Percentiles rank a stretch among this genome's conserved stretches.
Conservation (phyloP, 331 rosid genomes). For the Stylosanthes scabra region DNA sequence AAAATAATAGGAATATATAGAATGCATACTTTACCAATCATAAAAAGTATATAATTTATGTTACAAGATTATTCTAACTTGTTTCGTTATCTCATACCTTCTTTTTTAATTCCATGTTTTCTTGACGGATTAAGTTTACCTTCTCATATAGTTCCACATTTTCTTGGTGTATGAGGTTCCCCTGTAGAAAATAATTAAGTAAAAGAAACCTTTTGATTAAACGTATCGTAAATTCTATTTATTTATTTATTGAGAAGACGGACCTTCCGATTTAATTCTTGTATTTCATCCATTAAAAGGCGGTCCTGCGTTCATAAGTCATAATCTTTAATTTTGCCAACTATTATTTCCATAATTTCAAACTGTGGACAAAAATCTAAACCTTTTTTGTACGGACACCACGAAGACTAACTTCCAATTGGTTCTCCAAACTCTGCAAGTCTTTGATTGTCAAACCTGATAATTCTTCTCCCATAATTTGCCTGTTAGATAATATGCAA, state of each 20-base stretch:
- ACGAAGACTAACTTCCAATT: conserved; percentile 78
- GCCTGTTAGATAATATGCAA: conserved; percentile 51
- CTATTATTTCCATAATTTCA: conserved; percentile 21
- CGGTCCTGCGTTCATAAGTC: conserved; percentile 67
- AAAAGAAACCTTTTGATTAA: conserved; percentile 9
- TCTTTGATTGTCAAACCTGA: conserved; percentile 78
- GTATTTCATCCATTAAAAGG: conserved; percentile 81
- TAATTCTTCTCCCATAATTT: conserved; percentile 94
- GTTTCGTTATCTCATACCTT: conserved; percentile 52
- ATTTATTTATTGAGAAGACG: too few species aligned
- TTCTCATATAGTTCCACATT: conserved; percentile 71
- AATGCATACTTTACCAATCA: too few species aligned
- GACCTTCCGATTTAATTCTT: conserved; percentile 88
- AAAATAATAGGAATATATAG: too few species aligned
- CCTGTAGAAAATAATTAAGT: conserved; percentile 59
- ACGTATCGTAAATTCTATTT: too few species aligned
- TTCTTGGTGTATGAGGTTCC: conserved; percentile 77
- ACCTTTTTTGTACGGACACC: conserved; percentile 93
- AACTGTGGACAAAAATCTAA: conserved; percentile 4
- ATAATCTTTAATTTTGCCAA: conserved; percentile 25
- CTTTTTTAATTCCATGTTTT: conserved; percentile 64
- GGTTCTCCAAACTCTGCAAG: conserved; percentile 72
- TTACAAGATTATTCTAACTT: conserved; percentile 30
- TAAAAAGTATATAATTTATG: conserved; percentile 23
- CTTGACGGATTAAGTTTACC: conserved; percentile 71